phyloP scores from a whole-genome alignment of 495 filamentous ascomycete species.

The Rhizodiscina lignyota region DNA sequence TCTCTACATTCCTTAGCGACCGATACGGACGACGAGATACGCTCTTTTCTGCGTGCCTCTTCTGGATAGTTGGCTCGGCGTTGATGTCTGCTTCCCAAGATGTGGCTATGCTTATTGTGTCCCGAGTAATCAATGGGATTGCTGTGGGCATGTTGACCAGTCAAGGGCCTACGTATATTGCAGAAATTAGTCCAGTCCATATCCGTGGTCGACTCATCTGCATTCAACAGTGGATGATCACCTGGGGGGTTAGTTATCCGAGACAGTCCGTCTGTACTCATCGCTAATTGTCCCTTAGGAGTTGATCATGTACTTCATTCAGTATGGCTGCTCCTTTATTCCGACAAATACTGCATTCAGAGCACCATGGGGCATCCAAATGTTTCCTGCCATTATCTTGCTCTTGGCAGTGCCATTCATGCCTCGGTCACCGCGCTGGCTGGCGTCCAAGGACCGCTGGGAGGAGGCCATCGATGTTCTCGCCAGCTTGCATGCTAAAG shows the following conservation, averaged over 20 bases:
- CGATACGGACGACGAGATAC: constrained; percentile 44
- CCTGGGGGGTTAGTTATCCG: constrained; percentile 5
- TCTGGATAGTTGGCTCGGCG: constrained; percentile 51
- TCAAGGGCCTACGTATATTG: constrained; percentile 62
- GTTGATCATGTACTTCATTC: constrained; percentile 74
- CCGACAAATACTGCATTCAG: constrained; percentile 40
- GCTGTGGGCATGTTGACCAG: constrained; percentile 61
- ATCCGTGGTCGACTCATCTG: constrained; percentile 57
- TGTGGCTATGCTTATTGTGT: constrained; percentile 56
- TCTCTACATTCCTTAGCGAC: constrained; percentile 51
- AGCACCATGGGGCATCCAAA: constrained; percentile 60
- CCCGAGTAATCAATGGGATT: constrained; percentile 60
- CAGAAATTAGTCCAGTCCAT: constrained; percentile 48
- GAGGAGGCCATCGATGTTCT: constrained; percentile 48
- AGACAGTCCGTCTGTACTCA: neutral
- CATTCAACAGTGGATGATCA: constrained; percentile 65
- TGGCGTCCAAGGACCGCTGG: constrained; percentile 57
- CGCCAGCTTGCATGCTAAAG: constrained; percentile 46
- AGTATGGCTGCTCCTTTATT: constrained; percentile 56
- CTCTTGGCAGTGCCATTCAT: constrained; percentile 44
- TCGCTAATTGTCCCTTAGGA: too few species aligned
- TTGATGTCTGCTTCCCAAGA: constrained; percentile 60
- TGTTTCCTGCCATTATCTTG: constrained; percentile 48
- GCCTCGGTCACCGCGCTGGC: constrained; percentile 62
- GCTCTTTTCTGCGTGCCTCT: constrained; percentile 46